Conservation (phyloP, 305 asterid genomes). For the Fraxinus dipetala region DNA sequence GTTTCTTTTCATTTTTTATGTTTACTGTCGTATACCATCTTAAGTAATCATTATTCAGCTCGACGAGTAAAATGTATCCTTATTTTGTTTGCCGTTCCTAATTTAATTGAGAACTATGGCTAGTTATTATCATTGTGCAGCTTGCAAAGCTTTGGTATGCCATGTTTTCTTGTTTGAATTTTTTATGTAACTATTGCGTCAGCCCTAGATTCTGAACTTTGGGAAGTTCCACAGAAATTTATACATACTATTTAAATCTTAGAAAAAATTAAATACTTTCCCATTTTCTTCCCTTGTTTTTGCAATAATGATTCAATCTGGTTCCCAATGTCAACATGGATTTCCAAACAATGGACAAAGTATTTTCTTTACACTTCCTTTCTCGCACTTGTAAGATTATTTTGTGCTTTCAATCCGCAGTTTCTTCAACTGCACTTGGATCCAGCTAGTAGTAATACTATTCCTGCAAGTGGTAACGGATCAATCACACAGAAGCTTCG, state of each 20-base stretch:
- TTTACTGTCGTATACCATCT: background rate
- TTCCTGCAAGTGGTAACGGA: conserved; percentile 66
- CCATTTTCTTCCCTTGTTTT: background rate
- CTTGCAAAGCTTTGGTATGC: background rate
- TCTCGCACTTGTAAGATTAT: background rate
- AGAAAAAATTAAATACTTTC: background rate
- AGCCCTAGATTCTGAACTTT: background rate
- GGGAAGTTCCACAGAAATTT: background rate
- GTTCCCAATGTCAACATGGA: background rate
- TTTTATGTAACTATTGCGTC: background rate
- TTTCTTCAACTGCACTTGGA: conserved; percentile 95
- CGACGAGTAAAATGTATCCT: conserved; percentile 15
- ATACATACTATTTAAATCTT: background rate
- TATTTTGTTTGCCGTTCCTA: conserved; percentile 1
- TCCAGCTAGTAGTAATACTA: conserved; percentile 84
- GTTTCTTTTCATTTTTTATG: background rate
- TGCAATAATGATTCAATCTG: background rate
- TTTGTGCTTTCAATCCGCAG: conserved; percentile 37
- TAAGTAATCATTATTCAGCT: background rate
- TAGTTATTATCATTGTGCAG: background rate
- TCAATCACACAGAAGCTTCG: conserved; percentile 66
- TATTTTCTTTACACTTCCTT: background rate
- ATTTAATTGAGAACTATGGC: background rate
- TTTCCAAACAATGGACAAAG: background rate
- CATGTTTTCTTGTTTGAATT: background rate